Conservation (phyloP, 164 flowering plant species). For the Warburgia ugandensis region DNA sequence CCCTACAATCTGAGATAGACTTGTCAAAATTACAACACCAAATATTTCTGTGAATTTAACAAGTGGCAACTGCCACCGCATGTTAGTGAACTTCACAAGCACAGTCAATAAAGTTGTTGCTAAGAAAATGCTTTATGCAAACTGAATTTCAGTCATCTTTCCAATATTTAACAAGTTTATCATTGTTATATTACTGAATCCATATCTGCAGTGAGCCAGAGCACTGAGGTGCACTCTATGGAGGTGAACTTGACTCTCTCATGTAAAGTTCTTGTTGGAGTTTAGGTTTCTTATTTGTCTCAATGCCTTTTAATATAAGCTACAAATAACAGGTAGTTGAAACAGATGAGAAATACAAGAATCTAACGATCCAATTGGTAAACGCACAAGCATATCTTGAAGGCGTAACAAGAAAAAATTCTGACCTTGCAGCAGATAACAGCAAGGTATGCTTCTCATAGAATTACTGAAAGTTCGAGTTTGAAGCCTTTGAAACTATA, state of each 20-base stretch:
- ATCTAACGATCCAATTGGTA: slow-evolving; percentile 21
- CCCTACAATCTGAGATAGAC: background rate
- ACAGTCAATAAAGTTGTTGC: too few relatives aligned
- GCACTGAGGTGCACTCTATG: slow-evolving; percentile 4
- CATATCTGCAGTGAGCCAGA: slow-evolving; percentile 10
- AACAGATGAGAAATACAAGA: slow-evolving; percentile 14
- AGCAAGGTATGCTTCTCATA: slow-evolving; percentile 31
- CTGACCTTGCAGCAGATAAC: slow-evolving; percentile 27
- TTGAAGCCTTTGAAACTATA: too few relatives aligned
- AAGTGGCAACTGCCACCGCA: too few relatives aligned
- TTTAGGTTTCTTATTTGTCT: background rate
- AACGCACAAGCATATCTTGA: slow-evolving; percentile 30
- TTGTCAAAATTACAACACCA: too few relatives aligned
- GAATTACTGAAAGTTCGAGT: too few relatives aligned
- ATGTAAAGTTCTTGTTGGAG: background rate
- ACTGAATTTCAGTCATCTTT: background rate
- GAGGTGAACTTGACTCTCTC: slow-evolving; percentile 1
- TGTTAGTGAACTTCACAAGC: too few relatives aligned
- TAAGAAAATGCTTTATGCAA: background rate
- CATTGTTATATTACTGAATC: background rate
- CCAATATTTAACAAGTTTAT: background rate
- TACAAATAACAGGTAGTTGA: slow-evolving; percentile 18
- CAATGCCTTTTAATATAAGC: background rate
- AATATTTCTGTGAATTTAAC: too few relatives aligned
- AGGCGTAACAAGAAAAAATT: slow-evolving; percentile 21